These are phyloP conservation scores for Diaporthe citri DNA, from an alignment of 2,329 filamentous ascomycete genomes.

Conservation along the genomic window DNA sequence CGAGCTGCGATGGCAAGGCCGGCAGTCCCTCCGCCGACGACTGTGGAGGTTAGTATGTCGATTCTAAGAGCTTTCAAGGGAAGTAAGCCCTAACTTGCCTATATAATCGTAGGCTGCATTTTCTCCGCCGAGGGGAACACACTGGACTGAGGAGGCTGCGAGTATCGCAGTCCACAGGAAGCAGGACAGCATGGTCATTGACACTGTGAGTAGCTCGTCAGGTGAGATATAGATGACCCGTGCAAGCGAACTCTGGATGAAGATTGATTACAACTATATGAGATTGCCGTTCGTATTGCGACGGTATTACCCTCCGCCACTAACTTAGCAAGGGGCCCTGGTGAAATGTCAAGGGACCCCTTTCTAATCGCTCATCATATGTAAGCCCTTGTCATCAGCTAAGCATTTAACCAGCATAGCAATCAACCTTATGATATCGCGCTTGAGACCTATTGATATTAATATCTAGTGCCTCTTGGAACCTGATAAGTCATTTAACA, in stretches of 20 bases:
- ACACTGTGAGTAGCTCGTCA: no score
- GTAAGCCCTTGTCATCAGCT: not conserved
- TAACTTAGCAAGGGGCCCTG: slow-evolving; percentile 2
- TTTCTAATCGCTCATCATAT: not conserved
- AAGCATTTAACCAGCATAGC: no score
- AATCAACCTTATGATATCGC: no score
- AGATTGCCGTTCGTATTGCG: not conserved
- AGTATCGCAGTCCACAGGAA: not conserved
- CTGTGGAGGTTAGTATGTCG: not conserved
- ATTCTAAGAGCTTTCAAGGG: no score
- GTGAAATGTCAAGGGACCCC: not conserved
- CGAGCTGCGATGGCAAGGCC: slow-evolving; percentile 37
- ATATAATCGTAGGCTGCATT: slow-evolving; percentile 16
- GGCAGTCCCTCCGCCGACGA: slow-evolving; percentile 39
- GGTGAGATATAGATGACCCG: not conserved
- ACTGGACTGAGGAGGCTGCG: not conserved
- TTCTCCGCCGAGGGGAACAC: no score
- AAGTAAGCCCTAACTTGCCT: not conserved
- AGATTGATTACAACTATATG: not conserved
- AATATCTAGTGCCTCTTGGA: no score
- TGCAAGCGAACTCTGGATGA: not conserved
- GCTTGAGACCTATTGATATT: no score
- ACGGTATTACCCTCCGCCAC: not conserved
- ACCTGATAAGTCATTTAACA: no score
- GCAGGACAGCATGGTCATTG: not conserved